Evolutionary conservation across 129 eudicot species (phyloP).

Genomic region (Oenanthe sinensis): DNA sequence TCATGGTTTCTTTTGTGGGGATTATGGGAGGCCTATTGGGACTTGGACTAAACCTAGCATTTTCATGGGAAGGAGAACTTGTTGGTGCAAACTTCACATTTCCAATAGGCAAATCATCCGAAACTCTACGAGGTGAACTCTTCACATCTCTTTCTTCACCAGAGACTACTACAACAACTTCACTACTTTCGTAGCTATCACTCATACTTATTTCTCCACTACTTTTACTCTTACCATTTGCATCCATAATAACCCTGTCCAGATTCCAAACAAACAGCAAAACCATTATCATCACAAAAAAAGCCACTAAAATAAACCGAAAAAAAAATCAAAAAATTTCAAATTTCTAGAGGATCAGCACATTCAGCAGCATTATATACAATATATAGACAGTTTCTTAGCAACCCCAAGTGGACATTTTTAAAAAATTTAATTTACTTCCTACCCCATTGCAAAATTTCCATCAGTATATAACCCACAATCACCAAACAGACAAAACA

Average conservation of each 20-base stretch:
- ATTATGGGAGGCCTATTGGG: conserved; percentile 62
- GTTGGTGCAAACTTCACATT: conserved; percentile 30
- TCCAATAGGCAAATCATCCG: conserved; percentile 11
- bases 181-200: conserved; percentile 40
- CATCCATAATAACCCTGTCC: conserved; percentile 48
- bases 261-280: conserved; percentile 10
- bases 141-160: conserved; percentile 34
- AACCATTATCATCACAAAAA: neutral
- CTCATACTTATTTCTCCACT: conserved; percentile 57
- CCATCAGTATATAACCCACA: neutral
- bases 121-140: conserved; percentile 1
- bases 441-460: neutral
- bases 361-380: neutral
- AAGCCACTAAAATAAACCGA: neutral
- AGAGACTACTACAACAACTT: conserved; percentile 36
- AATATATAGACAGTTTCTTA: neutral
- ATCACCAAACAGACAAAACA: neutral
- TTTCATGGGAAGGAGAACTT: conserved; percentile 46
- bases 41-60: conserved; percentile 35
- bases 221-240: conserved; percentile 34
- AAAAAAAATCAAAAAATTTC: neutral
- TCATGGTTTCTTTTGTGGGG: conserved; percentile 49
- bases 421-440: neutral
- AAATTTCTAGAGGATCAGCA: neutral
- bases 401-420: neutral